A percentile compares a stretch with the other conserved stretches of the same genome.
phyloP scores from a whole-genome alignment of 2,329 filamentous ascomycete genomes.

The Penicillium sp. region DNA sequence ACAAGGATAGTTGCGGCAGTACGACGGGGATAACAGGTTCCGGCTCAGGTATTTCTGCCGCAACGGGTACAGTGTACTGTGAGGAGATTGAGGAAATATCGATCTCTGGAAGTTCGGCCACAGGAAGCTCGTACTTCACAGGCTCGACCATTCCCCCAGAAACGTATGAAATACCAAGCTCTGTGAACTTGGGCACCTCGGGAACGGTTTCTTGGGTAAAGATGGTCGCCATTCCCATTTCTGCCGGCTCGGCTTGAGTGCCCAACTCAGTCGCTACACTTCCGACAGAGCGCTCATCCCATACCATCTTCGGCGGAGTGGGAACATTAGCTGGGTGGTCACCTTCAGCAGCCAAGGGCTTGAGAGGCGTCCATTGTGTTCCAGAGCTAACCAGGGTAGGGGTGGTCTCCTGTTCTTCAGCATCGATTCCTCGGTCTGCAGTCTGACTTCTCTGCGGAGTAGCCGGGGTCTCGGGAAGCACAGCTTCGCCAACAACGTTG shows the following conservation, averaged over 20 bases:
- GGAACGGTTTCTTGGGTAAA: conserved; percentile 35
- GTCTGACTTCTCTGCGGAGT: conserved; percentile 18
- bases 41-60: conserved; percentile 20
- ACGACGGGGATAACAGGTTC: conserved; percentile 17
- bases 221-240: conserved; percentile 32
- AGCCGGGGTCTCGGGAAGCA: conserved; percentile 16
- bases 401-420: conserved; percentile 16
- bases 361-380: conserved; percentile 43
- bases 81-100: conserved; percentile 28
- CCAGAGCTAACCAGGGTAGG: conserved; percentile 35
- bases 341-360: conserved; percentile 18
- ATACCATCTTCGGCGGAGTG: conserved; percentile 40
- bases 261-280: conserved; percentile 13
- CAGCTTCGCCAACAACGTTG: conserved; percentile 5
- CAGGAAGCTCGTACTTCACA: conserved; percentile 20
- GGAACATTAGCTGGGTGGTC: conserved; percentile 31
- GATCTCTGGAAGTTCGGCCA: conserved; percentile 20
- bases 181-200: conserved; percentile 40
- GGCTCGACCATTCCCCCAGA: conserved; percentile 29
- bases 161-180: conserved; percentile 32
- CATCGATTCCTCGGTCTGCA: conserved; percentile 15
- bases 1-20: conserved; percentile 17
- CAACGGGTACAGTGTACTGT: conserved; percentile 20
- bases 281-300: conserved; percentile 30
- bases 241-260: conserved; percentile 17